Conservation (phyloP, 1,139 yeast genomes). For the Scheffersomyces stambukii region DNA sequence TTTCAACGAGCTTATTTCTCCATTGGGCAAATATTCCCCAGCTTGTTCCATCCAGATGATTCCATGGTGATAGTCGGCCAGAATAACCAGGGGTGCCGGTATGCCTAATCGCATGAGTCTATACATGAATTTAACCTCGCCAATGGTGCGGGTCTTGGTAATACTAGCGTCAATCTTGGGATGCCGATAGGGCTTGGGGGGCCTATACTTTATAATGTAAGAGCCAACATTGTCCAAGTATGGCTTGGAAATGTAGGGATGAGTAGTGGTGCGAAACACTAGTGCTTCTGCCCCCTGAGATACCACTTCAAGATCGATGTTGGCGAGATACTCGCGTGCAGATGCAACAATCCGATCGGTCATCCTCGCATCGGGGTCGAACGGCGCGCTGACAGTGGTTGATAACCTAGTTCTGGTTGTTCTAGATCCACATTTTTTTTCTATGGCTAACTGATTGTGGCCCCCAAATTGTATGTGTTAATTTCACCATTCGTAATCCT, state of each 20-base stretch:
- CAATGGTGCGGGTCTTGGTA: slow-evolving; percentile 74
- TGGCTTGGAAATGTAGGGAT: slow-evolving; percentile 59
- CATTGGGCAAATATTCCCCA: slow-evolving; percentile 49
- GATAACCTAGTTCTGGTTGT: too few relatives aligned
- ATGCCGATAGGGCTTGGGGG: slow-evolving; percentile 86
- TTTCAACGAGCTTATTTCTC: slow-evolving; percentile 55
- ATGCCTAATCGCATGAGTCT: slow-evolving; percentile 56
- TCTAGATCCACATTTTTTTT: too few relatives aligned
- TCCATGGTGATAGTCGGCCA: slow-evolving; percentile 74
- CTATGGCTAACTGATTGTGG: too few relatives aligned
- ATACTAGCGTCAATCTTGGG: slow-evolving; percentile 72
- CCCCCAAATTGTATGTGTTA: too few relatives aligned
- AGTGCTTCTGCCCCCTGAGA: slow-evolving; percentile 98
- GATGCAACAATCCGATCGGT: slow-evolving; percentile 36
- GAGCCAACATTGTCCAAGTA: slow-evolving; percentile 20
- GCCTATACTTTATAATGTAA: slow-evolving; percentile 79
- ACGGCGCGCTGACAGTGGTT: too few relatives aligned
- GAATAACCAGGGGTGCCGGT: slow-evolving; percentile 63
- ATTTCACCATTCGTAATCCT: too few relatives aligned
- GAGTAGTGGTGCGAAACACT: slow-evolving; percentile 59
- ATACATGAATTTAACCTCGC: slow-evolving; percentile 77
- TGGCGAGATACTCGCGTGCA: slow-evolving; percentile 41
- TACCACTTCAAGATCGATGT: slow-evolving; percentile 48
- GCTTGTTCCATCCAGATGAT: slow-evolving; percentile 85
- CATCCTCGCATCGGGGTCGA: slow-evolving; percentile 24